These are phyloP conservation scores for Chalciporus sp. DNA, from an alignment of 1,284 basidiomycete species.

Conservation along the genomic window DNA sequence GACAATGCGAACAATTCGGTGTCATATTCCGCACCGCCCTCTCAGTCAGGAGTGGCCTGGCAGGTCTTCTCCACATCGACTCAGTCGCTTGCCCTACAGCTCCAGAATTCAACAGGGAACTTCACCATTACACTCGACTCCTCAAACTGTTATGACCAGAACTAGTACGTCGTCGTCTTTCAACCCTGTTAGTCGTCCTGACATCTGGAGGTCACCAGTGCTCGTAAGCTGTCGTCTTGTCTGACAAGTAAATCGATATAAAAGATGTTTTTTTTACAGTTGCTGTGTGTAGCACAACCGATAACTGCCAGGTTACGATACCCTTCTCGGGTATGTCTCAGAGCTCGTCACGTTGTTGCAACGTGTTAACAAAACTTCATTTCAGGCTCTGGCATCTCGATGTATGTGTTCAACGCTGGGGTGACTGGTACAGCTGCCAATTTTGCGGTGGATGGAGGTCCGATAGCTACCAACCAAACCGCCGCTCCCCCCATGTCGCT, in stretches of 20 bases:
- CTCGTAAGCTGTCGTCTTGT: conserved; percentile 15
- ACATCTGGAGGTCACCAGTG: conserved; percentile 9
- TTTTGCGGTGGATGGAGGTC: conserved; percentile 21
- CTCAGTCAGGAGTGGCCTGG: conserved; percentile 15
- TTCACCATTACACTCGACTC: conserved; percentile 18
- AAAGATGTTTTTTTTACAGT: conserved; percentile 11
- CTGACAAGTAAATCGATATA: neutral
- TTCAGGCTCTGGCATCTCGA: conserved; percentile 27
- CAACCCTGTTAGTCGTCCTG: neutral
- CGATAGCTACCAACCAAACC: conserved; percentile 4
- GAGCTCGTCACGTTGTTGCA: neutral
- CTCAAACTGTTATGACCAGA: conserved; percentile 24
- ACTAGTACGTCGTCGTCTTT: conserved; percentile 23
- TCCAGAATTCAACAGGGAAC: conserved; percentile 27
- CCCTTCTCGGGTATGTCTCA: conserved; percentile 24
- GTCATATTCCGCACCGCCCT: conserved; percentile 18
- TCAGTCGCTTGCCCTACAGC: conserved; percentile 1
- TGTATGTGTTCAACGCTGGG: conserved; percentile 31
- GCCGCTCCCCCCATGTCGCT: conserved; percentile 9
- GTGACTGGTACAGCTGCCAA: conserved; percentile 22
- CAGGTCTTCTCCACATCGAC: conserved; percentile 11
- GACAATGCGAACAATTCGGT: conserved; percentile 27
- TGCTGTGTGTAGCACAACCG: conserved; percentile 15
- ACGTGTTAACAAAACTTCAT: neutral
- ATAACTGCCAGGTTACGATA: conserved; percentile 22